These are phyloP conservation scores for Boletus rufocinnamomeus DNA, from an alignment of 768 basidiomycete genomes.

Conservation along the genomic window DNA sequence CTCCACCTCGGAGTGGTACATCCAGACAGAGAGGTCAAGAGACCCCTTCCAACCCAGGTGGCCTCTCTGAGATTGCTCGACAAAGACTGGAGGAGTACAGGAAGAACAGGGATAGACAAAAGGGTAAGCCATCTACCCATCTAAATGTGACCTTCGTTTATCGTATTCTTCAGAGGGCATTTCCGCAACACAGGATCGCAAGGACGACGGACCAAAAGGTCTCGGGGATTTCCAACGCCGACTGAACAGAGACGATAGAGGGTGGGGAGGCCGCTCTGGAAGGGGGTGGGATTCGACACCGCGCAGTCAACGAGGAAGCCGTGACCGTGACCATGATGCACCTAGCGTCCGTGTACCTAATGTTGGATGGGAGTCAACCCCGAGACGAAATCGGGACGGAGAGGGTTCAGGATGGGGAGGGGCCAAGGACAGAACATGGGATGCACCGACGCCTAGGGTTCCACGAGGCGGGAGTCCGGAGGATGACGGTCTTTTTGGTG, in stretches of 20 bases:
- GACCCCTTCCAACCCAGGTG: constrained; percentile 92
- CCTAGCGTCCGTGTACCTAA: constrained; percentile 91
- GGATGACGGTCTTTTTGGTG: constrained; percentile 58
- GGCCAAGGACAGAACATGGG: constrained; percentile 63
- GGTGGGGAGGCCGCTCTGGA: constrained; percentile 42
- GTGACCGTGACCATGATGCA: constrained; percentile 51
- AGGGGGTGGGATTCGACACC: constrained; percentile 63
- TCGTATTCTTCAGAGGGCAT: constrained; percentile 61
- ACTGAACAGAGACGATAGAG: constrained; percentile 72
- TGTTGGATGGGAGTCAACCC: constrained; percentile 93
- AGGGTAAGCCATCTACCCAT: constrained; percentile 42
- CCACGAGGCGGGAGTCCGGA: constrained; percentile 70
- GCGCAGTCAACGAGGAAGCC: constrained; percentile 51
- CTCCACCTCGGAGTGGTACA: constrained; percentile 55
- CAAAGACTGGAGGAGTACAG: constrained; percentile 77
- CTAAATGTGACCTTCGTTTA: neutral
- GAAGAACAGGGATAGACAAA: constrained; percentile 65
- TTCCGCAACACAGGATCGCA: constrained; percentile 54
- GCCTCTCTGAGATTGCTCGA: constrained; percentile 76
- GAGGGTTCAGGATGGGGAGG: constrained; percentile 66
- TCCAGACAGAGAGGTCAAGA: constrained; percentile 79
- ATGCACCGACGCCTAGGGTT: constrained; percentile 79
- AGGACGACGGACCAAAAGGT: constrained; percentile 67
- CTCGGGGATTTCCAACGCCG: constrained; percentile 92
- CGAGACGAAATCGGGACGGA: constrained; percentile 55